Evolutionary conservation across 805 yeast species (phyloP).

Genomic region (Saccharomycopsis lassenensis): DNA sequence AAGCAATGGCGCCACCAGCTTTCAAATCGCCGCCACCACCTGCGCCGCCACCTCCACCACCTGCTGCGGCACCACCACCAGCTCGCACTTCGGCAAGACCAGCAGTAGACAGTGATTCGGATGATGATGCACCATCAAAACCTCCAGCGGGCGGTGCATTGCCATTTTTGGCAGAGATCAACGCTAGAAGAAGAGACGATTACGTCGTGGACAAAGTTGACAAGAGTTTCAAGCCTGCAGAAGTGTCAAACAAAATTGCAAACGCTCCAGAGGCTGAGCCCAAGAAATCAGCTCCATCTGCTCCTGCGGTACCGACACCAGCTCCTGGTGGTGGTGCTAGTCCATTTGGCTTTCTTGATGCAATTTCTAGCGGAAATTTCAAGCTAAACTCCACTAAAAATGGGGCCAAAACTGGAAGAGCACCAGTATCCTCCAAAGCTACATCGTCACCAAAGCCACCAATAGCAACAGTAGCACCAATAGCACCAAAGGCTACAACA

Average conservation of each 20-base stretch:
- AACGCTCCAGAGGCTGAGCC: no score
- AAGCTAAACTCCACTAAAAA: no score
- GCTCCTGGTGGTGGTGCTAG: no score
- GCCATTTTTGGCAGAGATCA: constrained; percentile 51
- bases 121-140: constrained; percentile 12
- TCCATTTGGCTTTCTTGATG: no score
- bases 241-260: constrained; percentile 9
- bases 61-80: constrained; percentile 17
- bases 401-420: not conserved
- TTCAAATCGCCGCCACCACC: constrained; percentile 20
- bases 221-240: constrained; percentile 20
- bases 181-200: constrained; percentile 41
- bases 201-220: constrained; percentile 36
- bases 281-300: not conserved
- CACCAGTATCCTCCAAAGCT: constrained; percentile 10
- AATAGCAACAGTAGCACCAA: no score
- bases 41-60: constrained; percentile 17
- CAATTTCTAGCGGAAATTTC: no score
- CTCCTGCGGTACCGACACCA: no score
- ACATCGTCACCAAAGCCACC: no score
- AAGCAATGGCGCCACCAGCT: constrained; percentile 18
- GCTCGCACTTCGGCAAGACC: constrained; percentile 20
- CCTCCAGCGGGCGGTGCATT: constrained; percentile 30
- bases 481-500: no score
- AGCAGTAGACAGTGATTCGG: constrained; percentile 6